Evolutionary conservation across 106 monocot species (phyloP), one percentile per base, ranked within the genome.

Genomic region (Iris macrosiphon): DNA sequence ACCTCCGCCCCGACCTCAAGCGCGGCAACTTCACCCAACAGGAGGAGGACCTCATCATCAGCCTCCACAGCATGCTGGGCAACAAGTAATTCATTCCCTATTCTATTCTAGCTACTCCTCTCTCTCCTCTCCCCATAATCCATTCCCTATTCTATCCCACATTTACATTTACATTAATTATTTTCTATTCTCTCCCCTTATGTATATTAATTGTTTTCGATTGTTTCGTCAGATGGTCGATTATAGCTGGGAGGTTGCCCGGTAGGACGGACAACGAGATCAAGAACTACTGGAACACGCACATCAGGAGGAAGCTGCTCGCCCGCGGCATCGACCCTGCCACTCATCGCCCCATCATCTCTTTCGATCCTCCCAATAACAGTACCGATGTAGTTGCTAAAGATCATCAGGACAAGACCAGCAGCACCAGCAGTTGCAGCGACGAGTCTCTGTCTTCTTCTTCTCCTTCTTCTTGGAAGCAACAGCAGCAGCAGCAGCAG

Each of bases 31-130:
- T 79, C 60, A 60, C 74, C 23, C 55, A 59, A 12, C 65, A 80
- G 35, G 80, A 80, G 40, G 80, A 80, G 29, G 65, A 72, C 45
- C 67, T 73, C 59, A 79, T 79, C 72, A 68, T 79, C 68, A 72
- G 68, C 45, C 79, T 79, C 52, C 79, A 79, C 52, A 34, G 59
- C 26, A 42, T 72, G 23, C 44, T 65, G 17, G 72, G 72, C 17
- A 72, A 72, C 65, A 72, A 59, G 72, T 65, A 17, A 47, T 16
- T 54, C 2, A 3, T 24, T 13, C 14, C 22, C 37, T 37, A 5
- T 37, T 37, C 37, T 37, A 7, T 37, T 37, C 12, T 37, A n/a
- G n/a, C n/a, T n/a, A n/a, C n/a, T n/a, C n/a, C n/a, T n/a, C n/a
- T n/a, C n/a, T n/a, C n/a, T n/a, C n/a, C n/a, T n/a, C n/a, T n/a